These are phyloP conservation scores for Neurospora sp. DNA, from an alignment of 2,329 filamentous ascomycete genomes.

Conservation along the genomic window DNA sequence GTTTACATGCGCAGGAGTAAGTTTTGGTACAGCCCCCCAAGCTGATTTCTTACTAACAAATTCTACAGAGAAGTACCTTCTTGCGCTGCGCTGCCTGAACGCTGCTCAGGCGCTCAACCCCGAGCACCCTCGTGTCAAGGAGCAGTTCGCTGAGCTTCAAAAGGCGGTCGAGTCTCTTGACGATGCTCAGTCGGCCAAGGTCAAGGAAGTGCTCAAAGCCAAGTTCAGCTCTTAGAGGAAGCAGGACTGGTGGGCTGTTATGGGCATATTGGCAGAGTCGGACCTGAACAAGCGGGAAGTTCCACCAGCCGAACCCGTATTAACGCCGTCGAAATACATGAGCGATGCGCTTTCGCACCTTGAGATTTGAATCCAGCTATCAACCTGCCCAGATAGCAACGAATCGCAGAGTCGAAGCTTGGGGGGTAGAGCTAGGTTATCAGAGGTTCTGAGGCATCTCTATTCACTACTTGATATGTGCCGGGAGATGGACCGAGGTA, in stretches of 20 bases:
- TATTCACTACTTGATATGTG: not conserved
- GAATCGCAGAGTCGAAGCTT: not conserved
- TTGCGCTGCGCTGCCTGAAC: slow-evolving; percentile 77
- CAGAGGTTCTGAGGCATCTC: not conserved
- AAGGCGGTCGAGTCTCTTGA: slow-evolving; percentile 46
- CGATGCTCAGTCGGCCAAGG: slow-evolving; percentile 52
- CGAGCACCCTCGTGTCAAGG: slow-evolving; percentile 61
- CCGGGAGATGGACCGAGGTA: not conserved
- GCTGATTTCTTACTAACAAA: slow-evolving; percentile 16
- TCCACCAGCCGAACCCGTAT: not conserved
- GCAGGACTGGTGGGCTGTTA: not conserved
- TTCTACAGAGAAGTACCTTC: slow-evolving; percentile 65
- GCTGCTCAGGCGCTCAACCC: slow-evolving; percentile 61
- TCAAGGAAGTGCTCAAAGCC: slow-evolving; percentile 57
- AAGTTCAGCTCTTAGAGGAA: slow-evolving; percentile 39
- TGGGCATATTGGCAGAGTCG: not conserved
- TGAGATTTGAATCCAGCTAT: not conserved
- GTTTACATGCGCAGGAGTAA: slow-evolving; percentile 77
- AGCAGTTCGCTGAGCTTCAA: slow-evolving; percentile 63
- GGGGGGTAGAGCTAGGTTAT: not conserved
- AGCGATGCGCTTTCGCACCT: not conserved
- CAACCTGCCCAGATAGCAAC: not conserved
- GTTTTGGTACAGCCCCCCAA: slow-evolving; percentile 22
- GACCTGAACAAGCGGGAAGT: not conserved
- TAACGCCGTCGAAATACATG: not conserved